phyloP scores from a whole-genome alignment of 495 filamentous ascomycete species.

The Cercophora newfieldiana region DNA sequence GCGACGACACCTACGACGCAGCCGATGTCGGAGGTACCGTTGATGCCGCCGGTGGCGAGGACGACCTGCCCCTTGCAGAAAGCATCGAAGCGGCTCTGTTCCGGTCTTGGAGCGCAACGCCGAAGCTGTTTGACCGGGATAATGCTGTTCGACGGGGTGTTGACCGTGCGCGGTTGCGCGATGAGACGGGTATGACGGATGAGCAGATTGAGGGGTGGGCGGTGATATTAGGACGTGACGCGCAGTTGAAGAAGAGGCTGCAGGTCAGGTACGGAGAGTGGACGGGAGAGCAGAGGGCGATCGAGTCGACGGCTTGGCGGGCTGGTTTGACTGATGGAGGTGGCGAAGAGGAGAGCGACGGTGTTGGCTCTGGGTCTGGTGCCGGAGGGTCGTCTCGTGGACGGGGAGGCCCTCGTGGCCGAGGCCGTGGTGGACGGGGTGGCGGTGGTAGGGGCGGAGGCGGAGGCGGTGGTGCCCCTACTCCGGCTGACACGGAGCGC shows the following conservation, averaged over 20 bases:
- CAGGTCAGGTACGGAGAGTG: slow-evolving; percentile 65
- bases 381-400: background rate
- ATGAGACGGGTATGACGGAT: slow-evolving; percentile 84
- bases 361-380: slow-evolving; percentile 10
- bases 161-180: slow-evolving; percentile 62
- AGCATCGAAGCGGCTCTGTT: slow-evolving; percentile 61
- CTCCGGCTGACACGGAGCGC: slow-evolving; percentile 52
- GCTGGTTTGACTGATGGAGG: slow-evolving; percentile 45
- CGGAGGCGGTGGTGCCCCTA: slow-evolving; percentile 56
- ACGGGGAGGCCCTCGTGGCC: slow-evolving; percentile 34
- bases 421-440: slow-evolving; percentile 45
- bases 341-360: slow-evolving; percentile 46
- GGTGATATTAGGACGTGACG: slow-evolving; percentile 75
- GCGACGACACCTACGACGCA: slow-evolving; percentile 94
- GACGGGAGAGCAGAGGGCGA: slow-evolving; percentile 57
- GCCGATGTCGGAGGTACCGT: slow-evolving; percentile 88
- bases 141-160: slow-evolving; percentile 63
- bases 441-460: slow-evolving; percentile 54
- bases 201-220: slow-evolving; percentile 95
- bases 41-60: slow-evolving; percentile 51
- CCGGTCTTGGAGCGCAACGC: slow-evolving; percentile 60
- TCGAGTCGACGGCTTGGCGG: slow-evolving; percentile 65
- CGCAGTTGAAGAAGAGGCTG: slow-evolving; percentile 61
- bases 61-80: slow-evolving; percentile 39
- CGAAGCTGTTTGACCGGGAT: slow-evolving; percentile 68